These are phyloP conservation scores for Aspergillus cavernicola DNA, from an alignment of 495 filamentous ascomycete genomes.

Conservation along the genomic window DNA sequence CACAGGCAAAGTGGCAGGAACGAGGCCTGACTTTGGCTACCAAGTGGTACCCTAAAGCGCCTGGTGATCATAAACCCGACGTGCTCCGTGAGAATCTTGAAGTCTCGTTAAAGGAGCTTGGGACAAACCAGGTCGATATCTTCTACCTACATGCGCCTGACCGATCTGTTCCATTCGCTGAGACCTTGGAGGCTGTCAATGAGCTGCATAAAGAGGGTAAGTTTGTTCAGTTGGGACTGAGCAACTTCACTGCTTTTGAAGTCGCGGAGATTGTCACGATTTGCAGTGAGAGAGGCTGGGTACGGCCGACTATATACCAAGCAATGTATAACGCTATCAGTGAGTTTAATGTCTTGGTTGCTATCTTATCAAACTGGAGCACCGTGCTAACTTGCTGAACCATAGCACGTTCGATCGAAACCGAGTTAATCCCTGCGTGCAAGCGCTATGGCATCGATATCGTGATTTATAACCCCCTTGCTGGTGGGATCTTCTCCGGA, in stretches of 20 bases:
- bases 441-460: constrained; percentile 82
- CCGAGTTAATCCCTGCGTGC: constrained; percentile 75
- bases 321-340: constrained; percentile 63
- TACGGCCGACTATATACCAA: constrained; percentile 61
- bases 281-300: constrained; percentile 74
- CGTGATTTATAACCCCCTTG: constrained; percentile 88
- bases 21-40: constrained; percentile 81
- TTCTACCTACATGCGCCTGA: constrained; percentile 88
- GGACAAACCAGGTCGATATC: constrained; percentile 76
- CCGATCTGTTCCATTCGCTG: constrained; percentile 69
- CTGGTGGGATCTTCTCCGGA: constrained; percentile 79
- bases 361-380: constrained; percentile 51
- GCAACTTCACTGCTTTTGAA: constrained; percentile 85
- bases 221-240: constrained; percentile 76
- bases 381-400: constrained; percentile 56
- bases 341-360: constrained; percentile 14
- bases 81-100: constrained; percentile 59
- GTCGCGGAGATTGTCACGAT: constrained; percentile 83
- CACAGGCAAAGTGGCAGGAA: constrained; percentile 73
- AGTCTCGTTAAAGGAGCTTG: constrained; percentile 65
- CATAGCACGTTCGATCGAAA: constrained; percentile 67
- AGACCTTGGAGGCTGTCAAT: constrained; percentile 74
- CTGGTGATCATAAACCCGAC: constrained; percentile 58
- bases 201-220: constrained; percentile 84
- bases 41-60: constrained; percentile 65